Evolutionary conservation across 1,284 basidiomycete species (phyloP), one percentile per base, ranked within the genome.

Genomic region (Ustilago bromivora): DNA sequence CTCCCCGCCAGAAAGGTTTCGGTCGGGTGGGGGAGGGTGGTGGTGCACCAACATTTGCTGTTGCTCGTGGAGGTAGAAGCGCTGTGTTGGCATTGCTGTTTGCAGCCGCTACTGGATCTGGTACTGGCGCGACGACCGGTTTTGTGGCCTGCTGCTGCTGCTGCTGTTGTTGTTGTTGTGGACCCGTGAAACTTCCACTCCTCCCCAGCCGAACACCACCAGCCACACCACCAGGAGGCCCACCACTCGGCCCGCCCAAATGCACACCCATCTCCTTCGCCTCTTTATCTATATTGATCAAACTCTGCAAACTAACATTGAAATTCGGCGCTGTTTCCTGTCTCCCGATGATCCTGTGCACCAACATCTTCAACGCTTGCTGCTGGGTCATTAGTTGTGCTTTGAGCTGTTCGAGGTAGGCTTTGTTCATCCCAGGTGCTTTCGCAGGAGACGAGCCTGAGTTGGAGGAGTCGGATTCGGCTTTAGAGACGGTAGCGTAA

Each of bases 221-320:
- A 9, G 19, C 65, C 12, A 41, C 54, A 13, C 41, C 59, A 46
- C 28, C 49, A 15, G 23, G 23, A 15, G 49, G 28, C 5, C 65
- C 69, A 41, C 60, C 47, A 34, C 78, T 61, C 4, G 82, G 80
- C 7, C 82, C 82, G 15, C 79, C 75, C 31, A 83, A 60, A 13
- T 70, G 57, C 2, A 83, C 67, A 15, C 80, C 80, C 61, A 78
- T 74, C 51, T 83, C 78, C 40, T 59, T 68, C 3, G 82, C 82
- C 58, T 83, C 82, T 61, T 80, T 81, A 36, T 82, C 80, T 41
- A 83, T 83, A 13, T 71, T 79, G 34, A 81, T 72, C 56, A 83
- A 66, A 34, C 76, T 72, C 57, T 80, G 80, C 36, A 82, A 40
- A 36, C 76, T 72, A 2, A 68, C 66, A 38, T 80, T 81, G 56